These are phyloP conservation scores for Trichomonas gallinae DNA, from an alignment of 208 protist species.

Conservation along the genomic window DNA sequence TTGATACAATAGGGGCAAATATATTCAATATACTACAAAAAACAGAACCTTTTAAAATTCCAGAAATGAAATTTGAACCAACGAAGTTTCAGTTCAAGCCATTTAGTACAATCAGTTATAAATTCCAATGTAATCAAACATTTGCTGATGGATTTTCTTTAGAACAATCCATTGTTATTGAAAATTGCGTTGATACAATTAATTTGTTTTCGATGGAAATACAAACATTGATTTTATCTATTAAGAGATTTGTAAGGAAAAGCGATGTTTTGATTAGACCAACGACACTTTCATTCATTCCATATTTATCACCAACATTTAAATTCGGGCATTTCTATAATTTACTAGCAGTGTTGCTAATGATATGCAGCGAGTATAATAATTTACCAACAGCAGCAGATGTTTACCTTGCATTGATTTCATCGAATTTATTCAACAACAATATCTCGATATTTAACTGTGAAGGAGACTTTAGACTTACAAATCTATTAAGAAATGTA, in stretches of 20 bases:
- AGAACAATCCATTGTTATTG: not conserved
- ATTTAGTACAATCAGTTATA: not conserved
- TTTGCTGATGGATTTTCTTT: not conserved
- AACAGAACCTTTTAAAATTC: not conserved
- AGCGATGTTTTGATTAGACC: not conserved
- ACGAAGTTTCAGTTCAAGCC: not conserved
- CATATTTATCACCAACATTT: not conserved
- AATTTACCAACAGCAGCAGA: not conserved
- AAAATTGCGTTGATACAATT: not conserved
- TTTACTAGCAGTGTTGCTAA: not conserved
- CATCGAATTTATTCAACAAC: not conserved
- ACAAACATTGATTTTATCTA: not conserved
- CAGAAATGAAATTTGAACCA: not conserved
- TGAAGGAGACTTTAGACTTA: not conserved
- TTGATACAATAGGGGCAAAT: not conserved
- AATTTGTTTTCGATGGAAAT: not conserved
- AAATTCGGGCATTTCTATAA: not conserved
- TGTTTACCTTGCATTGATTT: not conserved
- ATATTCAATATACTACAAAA: not conserved
- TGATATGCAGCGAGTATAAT: not conserved
- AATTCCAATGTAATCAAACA: not conserved
- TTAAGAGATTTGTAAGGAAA: not conserved
- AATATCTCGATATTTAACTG: not conserved
- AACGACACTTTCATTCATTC: not conserved
- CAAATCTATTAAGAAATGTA: not conserved